Evolutionary conservation across 1,284 basidiomycete genomes (phyloP).

Genomic region (Rhizoctonia solani): DNA sequence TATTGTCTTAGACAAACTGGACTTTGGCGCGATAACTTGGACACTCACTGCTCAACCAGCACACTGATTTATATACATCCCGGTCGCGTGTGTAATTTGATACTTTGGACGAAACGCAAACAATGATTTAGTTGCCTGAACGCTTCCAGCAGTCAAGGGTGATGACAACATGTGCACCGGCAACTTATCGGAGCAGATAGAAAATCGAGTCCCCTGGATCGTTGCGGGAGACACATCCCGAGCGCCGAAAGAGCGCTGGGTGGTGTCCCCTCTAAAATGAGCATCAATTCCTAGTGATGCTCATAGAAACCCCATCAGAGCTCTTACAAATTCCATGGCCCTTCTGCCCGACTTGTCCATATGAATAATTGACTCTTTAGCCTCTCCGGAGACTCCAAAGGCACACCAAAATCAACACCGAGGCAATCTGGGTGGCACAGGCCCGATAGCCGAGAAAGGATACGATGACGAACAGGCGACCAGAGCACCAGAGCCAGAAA

Average conservation of each 20-base stretch:
- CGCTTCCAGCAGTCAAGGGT: not conserved
- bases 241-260: not conserved
- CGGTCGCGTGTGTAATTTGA: too few species aligned
- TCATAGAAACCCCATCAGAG: not conserved
- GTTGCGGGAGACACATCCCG: not conserved
- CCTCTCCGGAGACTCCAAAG: not conserved
- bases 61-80: too few species aligned
- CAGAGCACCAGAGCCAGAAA: not conserved
- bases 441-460: too few species aligned
- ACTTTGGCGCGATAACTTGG: too few species aligned
- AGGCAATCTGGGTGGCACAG: not conserved
- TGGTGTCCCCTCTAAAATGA: not conserved
- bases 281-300: not conserved
- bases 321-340: not conserved
- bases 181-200: constrained; percentile 9
- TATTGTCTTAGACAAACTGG: too few species aligned
- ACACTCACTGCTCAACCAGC: too few species aligned
- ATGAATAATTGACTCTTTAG: not conserved
- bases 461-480: not conserved
- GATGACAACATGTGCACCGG: constrained; percentile 1
- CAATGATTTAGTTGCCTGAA: too few species aligned
- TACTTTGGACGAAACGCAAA: too few species aligned
- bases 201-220: not conserved
- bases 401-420: not conserved
- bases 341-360: not conserved